Evolutionary conservation across 192 early-diverging fungal genomes (phyloP), one percentile per base, ranked within the genome.

Genomic region (Backusella tuberculispora): DNA sequence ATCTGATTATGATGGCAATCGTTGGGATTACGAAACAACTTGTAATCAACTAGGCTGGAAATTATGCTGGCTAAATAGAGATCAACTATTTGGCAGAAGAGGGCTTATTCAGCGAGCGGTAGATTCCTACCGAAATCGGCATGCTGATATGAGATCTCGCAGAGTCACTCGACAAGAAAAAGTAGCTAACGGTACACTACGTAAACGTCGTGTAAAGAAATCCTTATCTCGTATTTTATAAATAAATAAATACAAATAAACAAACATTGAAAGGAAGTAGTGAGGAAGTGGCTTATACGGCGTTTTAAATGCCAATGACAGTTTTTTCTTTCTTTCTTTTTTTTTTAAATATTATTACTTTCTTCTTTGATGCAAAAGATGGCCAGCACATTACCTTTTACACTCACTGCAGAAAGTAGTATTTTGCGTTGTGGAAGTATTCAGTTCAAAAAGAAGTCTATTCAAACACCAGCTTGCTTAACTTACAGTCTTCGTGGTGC

Each of bases 61-160:
- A 46, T 81, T 95, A 64, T 85, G 87, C 17, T 90, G 83, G 71
- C 82, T 92, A 19, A 95, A 95, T 74, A 78, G 81, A 63, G 86
- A 88, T 47, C 68, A 84, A 63, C 79, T 92, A 6, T 76, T 83
- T 24, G 90, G 83, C 6, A 81, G 88, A n/a, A 83, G 92, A 29
- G 93, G 93, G 24, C 74, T 95, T 42, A 82, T 95, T 71, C 93
- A 95, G 77, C 86, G 92, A 0, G 93, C 92, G 0, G 93, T 95
- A 0, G 92, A 95, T 70, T 90, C 86, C 46, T 94, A 88, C 63
- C 81, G 89, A 2, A 87, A 90, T 47, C 81, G 86, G 45, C 87
- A 90, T 34, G 82, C 88, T 14, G 89, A 89, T 17, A 83, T 87
- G 70, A 83, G 89, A 53, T 89, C 88, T 44, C 79, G 93, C 2